Evolutionary conservation across 306 rosid species (phyloP).

Genomic region (Fagus crenata): DNA sequence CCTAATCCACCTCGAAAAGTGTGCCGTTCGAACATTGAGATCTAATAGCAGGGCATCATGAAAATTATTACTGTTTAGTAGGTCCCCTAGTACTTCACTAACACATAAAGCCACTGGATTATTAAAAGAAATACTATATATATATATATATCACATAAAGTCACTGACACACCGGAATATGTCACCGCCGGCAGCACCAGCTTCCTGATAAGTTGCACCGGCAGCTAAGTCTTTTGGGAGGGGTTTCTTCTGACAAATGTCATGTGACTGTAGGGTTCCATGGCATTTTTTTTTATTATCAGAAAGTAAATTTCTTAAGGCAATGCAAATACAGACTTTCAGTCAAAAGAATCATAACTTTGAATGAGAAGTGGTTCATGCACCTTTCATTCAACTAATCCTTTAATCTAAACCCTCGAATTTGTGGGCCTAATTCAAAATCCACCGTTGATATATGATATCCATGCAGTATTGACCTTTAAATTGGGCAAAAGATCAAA

Average conservation of each 20-base stretch:
- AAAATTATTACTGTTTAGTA: not conserved
- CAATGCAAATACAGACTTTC: slow-evolving; percentile 26
- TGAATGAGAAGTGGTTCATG: slow-evolving; percentile 45
- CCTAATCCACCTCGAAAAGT: slow-evolving; percentile 46
- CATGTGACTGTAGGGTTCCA: slow-evolving; percentile 77
- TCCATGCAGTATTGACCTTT: slow-evolving; percentile 37
- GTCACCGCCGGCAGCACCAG: not conserved
- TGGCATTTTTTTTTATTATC: slow-evolving; percentile 28
- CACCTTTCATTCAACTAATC: slow-evolving; percentile 42
- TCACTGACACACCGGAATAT: not conserved
- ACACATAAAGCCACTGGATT: not conserved
- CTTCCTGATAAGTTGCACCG: not conserved
- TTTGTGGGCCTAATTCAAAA: slow-evolving; percentile 35
- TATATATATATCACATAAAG: not conserved
- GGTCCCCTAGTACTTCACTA: slow-evolving; percentile 4
- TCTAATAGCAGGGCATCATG: slow-evolving; percentile 17
- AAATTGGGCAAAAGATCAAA: slow-evolving; percentile 21
- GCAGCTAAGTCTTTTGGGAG: not conserved
- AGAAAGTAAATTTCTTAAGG: slow-evolving; percentile 31
- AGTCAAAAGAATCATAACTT: slow-evolving; percentile 35
- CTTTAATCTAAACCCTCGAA: not conserved
- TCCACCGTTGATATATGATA: slow-evolving; percentile 37
- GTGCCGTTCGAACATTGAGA: slow-evolving; percentile 35
- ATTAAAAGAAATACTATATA: too few relatives aligned
- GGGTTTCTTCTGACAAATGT: slow-evolving; percentile 56